Evolutionary conservation across 177 flowering plant species (phyloP).

Genomic region (Vitis hybrid): DNA sequence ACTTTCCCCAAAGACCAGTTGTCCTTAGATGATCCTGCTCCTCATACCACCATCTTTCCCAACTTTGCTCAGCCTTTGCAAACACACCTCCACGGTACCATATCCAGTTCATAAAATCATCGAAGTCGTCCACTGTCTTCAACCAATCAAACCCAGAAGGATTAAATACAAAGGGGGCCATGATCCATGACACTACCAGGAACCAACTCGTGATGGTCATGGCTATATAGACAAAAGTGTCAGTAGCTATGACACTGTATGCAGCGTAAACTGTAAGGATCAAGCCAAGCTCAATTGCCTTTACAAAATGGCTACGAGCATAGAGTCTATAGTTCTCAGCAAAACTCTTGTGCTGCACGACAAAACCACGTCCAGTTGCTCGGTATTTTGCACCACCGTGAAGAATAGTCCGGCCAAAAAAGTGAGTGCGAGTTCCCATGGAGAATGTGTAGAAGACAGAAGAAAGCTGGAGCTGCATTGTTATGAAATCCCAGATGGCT

Average conservation of each 20-base stretch:
- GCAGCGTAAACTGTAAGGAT: conserved; percentile 60
- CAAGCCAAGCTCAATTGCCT: conserved; percentile 68
- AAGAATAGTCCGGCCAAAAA: conserved; percentile 67
- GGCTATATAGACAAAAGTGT: conserved; percentile 54
- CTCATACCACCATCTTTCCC: conserved; percentile 80
- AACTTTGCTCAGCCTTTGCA: conserved; percentile 62
- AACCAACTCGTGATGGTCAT: conserved; percentile 69
- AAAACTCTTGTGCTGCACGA: conserved; percentile 67
- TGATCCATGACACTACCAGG: conserved; percentile 62
- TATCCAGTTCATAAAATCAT: conserved; percentile 73
- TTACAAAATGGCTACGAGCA: conserved; percentile 68
- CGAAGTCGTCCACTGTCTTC: conserved; percentile 65
- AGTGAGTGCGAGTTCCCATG: conserved; percentile 71
- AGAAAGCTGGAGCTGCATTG: conserved; percentile 70
- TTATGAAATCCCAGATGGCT: conserved; percentile 62
- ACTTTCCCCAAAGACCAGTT: conserved; percentile 57
- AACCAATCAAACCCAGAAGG: conserved; percentile 77
- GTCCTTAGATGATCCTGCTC: conserved; percentile 68
- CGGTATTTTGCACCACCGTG: conserved; percentile 79
- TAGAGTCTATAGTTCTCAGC: conserved; percentile 64
- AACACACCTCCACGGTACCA: conserved; percentile 59
- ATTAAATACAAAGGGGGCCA: conserved; percentile 70
- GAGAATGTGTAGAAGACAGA: conserved; percentile 71
- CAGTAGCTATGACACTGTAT: conserved; percentile 44
- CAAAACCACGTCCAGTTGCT: conserved; percentile 77